Conservation (phyloP, 306 rosid genomes). For the Citrullus amarus region DNA sequence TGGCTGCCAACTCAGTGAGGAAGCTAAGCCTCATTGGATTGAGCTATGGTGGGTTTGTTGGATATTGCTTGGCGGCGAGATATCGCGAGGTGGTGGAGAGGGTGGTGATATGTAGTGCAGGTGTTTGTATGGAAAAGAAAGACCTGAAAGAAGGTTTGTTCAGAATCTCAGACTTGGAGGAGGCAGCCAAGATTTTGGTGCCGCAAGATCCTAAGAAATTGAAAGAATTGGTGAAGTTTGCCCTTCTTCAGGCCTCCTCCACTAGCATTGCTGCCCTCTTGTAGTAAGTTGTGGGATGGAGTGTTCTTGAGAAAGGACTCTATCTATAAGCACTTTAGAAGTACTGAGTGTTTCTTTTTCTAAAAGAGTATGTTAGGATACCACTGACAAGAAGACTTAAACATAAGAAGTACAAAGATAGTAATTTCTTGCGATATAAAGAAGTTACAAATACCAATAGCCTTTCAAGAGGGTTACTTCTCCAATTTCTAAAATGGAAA, state of each 20-base stretch:
- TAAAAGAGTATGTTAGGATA: too few species aligned
- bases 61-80: constrained; percentile 20
- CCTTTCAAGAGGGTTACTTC: too few species aligned
- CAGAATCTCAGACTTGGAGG: constrained; percentile 16
- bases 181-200: constrained; percentile 52
- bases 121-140: constrained; percentile 65
- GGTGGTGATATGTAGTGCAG: constrained; percentile 53
- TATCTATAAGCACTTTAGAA: too few species aligned
- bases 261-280: constrained; percentile 37
- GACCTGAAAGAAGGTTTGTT: constrained; percentile 21
- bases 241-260: constrained; percentile 32
- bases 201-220: constrained; percentile 40
- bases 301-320: too few species aligned
- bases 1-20: constrained; percentile 46
- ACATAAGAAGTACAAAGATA: too few species aligned
- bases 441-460: too few species aligned
- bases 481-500: too few species aligned
- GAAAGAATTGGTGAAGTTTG: constrained; percentile 25
- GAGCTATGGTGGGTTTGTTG: constrained; percentile 73
- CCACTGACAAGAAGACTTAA: too few species aligned
- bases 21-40: constrained; percentile 47
- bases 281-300: neutral
- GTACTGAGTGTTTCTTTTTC: too few species aligned
- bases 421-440: too few species aligned
- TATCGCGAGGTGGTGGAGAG: constrained; percentile 8